Conservation (phyloP, 441 rosid species). For the Arabidopsis lyrata region DNA sequence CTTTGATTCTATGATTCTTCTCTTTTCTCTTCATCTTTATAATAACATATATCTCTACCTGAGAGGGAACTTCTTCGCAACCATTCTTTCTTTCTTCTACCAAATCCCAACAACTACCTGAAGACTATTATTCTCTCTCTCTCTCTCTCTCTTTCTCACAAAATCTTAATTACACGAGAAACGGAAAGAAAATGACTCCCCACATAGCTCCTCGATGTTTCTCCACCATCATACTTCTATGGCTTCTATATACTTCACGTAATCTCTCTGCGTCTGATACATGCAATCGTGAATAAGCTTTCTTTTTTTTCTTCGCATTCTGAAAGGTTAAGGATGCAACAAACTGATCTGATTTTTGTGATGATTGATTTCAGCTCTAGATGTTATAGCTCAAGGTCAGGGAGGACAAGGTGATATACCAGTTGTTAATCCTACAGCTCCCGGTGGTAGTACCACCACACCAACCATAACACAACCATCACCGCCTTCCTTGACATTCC, state of each 20-base stretch:
- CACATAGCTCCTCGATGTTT: constrained; percentile 47
- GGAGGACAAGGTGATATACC: constrained; percentile 60
- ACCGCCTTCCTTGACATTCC: constrained; percentile 55
- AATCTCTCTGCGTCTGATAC: constrained; percentile 39
- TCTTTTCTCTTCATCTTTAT: constrained; percentile 37
- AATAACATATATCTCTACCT: constrained; percentile 48
- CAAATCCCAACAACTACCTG: constrained; percentile 38
- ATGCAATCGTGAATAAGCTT: constrained; percentile 9
- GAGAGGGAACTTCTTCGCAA: constrained; percentile 61
- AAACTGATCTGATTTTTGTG: constrained; percentile 33
- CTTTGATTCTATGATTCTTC: constrained; percentile 72
- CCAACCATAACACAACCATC: constrained; percentile 54
- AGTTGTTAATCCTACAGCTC: constrained; percentile 75
- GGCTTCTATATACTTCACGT: constrained; percentile 70
- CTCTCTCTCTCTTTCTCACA: constrained; percentile 39
- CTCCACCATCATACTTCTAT: constrained; percentile 53
- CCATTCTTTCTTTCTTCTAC: constrained; percentile 41
- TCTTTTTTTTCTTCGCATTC: background rate
- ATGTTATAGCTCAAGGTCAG: constrained; percentile 41
- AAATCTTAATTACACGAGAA: constrained; percentile 44
- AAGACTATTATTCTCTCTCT: constrained; percentile 18
- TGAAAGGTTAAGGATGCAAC: constrained; percentile 9
- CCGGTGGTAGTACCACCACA: constrained; percentile 52
- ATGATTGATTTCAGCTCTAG: constrained; percentile 42
- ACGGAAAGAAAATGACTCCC: constrained; percentile 54